phyloP scores from a whole-genome alignment of 495 filamentous ascomycete genomes.

The Aspergillus cavernicola region DNA sequence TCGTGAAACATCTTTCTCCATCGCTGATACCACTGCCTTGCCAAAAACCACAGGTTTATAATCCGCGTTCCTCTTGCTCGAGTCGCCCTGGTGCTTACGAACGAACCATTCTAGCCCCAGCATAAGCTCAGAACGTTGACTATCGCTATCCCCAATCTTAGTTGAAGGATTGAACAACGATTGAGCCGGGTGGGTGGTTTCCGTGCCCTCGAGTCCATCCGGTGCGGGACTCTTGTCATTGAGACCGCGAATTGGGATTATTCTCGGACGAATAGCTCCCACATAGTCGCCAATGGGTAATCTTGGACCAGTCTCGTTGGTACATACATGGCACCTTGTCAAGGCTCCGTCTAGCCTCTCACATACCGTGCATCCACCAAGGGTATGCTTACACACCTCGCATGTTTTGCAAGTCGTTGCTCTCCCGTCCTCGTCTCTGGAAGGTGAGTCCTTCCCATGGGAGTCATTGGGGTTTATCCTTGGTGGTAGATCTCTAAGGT shows the following conservation, averaged over 20 bases:
- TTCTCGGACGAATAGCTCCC: too few relatives aligned
- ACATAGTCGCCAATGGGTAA: background rate
- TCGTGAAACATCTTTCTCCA: background rate
- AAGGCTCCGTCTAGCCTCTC: background rate
- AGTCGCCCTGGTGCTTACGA: background rate
- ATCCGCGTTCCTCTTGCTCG: background rate
- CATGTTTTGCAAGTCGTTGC: background rate
- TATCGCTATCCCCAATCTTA: too few relatives aligned
- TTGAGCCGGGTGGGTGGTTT: too few relatives aligned
- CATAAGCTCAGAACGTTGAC: background rate
- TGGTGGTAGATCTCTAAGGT: background rate
- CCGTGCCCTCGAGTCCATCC: background rate
- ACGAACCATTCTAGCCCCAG: background rate
- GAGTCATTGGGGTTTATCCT: background rate
- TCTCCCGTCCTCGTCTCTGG: background rate
- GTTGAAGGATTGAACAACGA: background rate
- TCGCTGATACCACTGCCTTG: background rate
- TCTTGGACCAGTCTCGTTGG: background rate
- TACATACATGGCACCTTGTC: slow-evolving; percentile 8
- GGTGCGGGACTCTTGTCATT: background rate
- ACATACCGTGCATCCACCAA: slow-evolving; percentile 2
- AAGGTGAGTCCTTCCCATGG: background rate
- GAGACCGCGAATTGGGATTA: background rate
- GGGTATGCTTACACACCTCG: background rate
- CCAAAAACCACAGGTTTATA: background rate